phyloP scores from a whole-genome alignment of 2,329 filamentous ascomycete species.

The Neonectria faginata region DNA sequence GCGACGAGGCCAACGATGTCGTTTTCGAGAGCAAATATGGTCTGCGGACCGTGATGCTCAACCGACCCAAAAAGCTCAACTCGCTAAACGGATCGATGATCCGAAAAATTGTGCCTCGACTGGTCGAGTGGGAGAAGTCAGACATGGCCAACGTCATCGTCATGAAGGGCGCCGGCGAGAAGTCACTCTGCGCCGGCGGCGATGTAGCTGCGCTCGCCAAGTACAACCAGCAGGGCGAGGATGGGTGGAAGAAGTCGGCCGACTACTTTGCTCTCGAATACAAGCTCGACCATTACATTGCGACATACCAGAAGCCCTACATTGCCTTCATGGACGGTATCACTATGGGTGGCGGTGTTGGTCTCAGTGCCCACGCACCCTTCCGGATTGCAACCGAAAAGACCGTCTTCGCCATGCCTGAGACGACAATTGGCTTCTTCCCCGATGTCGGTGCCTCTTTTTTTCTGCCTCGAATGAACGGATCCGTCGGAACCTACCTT shows the following conservation, averaged over 20 bases:
- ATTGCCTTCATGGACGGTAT: conserved; percentile 97
- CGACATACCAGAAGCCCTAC: conserved; percentile 92
- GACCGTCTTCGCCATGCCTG: conserved; percentile 97
- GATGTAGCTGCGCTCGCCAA: conserved; percentile 85
- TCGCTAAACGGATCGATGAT: conserved; percentile 95
- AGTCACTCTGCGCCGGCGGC: conserved; percentile 92
- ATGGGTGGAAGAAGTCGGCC: conserved; percentile 79
- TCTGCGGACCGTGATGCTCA: conserved; percentile 91
- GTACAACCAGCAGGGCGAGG: conserved; percentile 74
- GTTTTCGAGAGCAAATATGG: conserved; percentile 91
- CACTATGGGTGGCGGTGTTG: conserved; percentile 98
- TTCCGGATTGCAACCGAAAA: conserved; percentile 97
- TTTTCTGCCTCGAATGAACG: conserved; percentile 91
- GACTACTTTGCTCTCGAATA: conserved; percentile 97
- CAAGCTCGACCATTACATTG: conserved; percentile 93
- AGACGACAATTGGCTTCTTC: conserved; percentile 98
- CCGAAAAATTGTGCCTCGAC: conserved; percentile 88
- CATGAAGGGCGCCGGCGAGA: conserved; percentile 87
- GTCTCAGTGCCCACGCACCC: conserved; percentile 92
- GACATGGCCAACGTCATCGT: conserved; percentile 93
- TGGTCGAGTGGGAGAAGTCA: conserved; percentile 95
- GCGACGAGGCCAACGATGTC: conserved; percentile 89
- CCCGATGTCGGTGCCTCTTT: conserved; percentile 97
- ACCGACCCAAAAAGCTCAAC: conserved; percentile 92
- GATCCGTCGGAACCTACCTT: conserved; percentile 88